phyloP scores from a whole-genome alignment of 2,329 filamentous ascomycete species.

The Epichloe uncinata region DNA sequence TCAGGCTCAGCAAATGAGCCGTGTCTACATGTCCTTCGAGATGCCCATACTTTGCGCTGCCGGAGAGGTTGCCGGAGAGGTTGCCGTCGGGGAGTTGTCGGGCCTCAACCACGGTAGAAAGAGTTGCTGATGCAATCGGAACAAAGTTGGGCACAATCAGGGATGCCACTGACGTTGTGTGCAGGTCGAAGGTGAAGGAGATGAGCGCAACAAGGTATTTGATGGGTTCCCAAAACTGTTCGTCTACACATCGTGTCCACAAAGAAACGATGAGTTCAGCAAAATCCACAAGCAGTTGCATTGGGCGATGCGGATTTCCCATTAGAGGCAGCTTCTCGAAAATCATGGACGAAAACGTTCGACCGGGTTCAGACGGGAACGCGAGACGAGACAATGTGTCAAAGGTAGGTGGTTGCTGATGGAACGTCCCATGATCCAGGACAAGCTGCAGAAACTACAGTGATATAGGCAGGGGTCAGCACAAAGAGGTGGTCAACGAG shows the following conservation, averaged over 20 bases:
- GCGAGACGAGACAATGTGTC: slow-evolving; percentile 52
- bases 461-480: not conserved
- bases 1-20: slow-evolving; percentile 47
- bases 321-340: slow-evolving; percentile 52
- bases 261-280: slow-evolving; percentile 49
- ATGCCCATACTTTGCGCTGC: slow-evolving; percentile 21
- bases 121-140: slow-evolving; percentile 43
- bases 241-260: slow-evolving; percentile 54
- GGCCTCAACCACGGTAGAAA: slow-evolving; percentile 44
- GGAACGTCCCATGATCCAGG: slow-evolving; percentile 45
- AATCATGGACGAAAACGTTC: slow-evolving; percentile 50
- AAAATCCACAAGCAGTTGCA: slow-evolving; percentile 49
- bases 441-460: slow-evolving; percentile 49
- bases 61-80: slow-evolving; percentile 18
- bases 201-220: slow-evolving; percentile 52
- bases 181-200: slow-evolving; percentile 47
- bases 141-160: slow-evolving; percentile 45
- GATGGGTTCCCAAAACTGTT: slow-evolving; percentile 50
- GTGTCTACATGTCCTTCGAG: slow-evolving; percentile 47
- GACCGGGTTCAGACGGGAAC: slow-evolving; percentile 47
- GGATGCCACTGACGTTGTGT: slow-evolving; percentile 45
- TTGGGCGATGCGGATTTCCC: slow-evolving; percentile 33
- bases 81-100: slow-evolving; percentile 36
- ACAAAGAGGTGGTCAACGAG: not conserved
- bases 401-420: slow-evolving; percentile 47